Conservation (phyloP, 331 rosid genomes). For the Pyracantha coccinea region DNA sequence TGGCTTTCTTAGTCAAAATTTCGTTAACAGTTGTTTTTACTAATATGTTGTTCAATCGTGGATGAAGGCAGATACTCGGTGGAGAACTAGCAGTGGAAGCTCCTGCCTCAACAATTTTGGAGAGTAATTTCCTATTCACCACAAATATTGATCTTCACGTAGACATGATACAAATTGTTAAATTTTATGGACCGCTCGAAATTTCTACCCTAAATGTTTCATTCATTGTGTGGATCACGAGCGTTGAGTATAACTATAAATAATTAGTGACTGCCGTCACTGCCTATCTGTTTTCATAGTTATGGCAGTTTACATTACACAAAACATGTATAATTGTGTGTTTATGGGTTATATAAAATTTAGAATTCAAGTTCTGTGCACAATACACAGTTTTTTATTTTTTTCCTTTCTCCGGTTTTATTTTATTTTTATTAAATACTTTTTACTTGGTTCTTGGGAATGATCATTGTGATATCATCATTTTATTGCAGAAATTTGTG, state of each 20-base stretch:
- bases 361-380: background rate
- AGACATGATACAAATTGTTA: background rate
- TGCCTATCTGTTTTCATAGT: background rate
- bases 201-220: background rate
- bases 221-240: background rate
- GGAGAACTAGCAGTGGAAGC: slow-evolving; percentile 40
- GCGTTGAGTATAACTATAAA: background rate
- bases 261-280: background rate
- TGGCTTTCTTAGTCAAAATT: background rate
- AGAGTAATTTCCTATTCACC: slow-evolving; percentile 44
- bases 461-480: slow-evolving; percentile 5
- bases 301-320: background rate
- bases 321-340: background rate
- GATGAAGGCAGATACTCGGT: slow-evolving; percentile 76
- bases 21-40: background rate
- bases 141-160: background rate
- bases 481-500: slow-evolving; percentile 28
- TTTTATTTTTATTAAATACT: too few relatives aligned
- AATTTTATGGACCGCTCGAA: background rate
- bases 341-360: background rate
- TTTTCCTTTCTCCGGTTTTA: background rate
- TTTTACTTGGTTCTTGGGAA: background rate
- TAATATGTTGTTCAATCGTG: slow-evolving; percentile 26
- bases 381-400: background rate
- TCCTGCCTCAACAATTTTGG: slow-evolving; percentile 18